A percentile compares a stretch with the other conserved stretches of the same genome.
Evolutionary conservation across 352 stramenopile species (phyloP).

Genomic region (Phytophthora pinifolia): DNA sequence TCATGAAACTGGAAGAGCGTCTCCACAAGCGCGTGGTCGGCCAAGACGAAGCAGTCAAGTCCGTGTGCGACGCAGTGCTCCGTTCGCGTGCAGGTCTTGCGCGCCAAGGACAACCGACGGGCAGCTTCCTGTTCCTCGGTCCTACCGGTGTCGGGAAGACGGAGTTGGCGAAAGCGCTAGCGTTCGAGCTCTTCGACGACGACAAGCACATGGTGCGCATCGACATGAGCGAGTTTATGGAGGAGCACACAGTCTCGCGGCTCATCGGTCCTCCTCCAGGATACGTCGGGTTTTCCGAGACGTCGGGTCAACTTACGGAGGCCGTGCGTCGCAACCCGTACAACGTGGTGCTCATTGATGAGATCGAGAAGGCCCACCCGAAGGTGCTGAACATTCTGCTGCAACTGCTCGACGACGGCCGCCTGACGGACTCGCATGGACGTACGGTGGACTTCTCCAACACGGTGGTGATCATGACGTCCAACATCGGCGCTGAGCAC

Average conservation of each 20-base stretch:
- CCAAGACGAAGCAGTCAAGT: conserved; percentile 92
- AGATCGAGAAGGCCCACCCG: conserved; percentile 98
- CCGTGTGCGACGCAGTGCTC: conserved; percentile 92
- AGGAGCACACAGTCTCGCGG: conserved; percentile 93
- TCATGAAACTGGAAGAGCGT: conserved; percentile 82
- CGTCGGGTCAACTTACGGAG: conserved; percentile 96
- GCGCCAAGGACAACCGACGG: conserved; percentile 87
- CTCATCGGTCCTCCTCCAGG: conserved; percentile 95
- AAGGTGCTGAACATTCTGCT: conserved; percentile 97
- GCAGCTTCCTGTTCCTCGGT: conserved; percentile 96
- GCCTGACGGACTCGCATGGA: conserved; percentile 96
- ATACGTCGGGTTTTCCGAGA: conserved; percentile 93
- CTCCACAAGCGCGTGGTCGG: conserved; percentile 93
- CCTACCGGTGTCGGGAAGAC: conserved; percentile 97
- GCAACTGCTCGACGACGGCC: conserved; percentile 97
- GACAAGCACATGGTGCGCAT: conserved; percentile 95
- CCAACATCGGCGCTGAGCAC: conserved; percentile 94
- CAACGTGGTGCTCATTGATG: conserved; percentile 96
- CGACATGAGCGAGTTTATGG: conserved; percentile 99
- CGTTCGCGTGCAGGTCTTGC: conserved; percentile 91
- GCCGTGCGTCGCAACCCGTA: conserved; percentile 95
- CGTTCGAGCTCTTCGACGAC: conserved; percentile 94
- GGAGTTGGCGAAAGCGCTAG: conserved; percentile 94
- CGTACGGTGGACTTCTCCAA: conserved; percentile 97
- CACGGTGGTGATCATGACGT: conserved; percentile 97